phyloP scores from a whole-genome alignment of 257 asterid species.

The Forsythia suspensa region DNA sequence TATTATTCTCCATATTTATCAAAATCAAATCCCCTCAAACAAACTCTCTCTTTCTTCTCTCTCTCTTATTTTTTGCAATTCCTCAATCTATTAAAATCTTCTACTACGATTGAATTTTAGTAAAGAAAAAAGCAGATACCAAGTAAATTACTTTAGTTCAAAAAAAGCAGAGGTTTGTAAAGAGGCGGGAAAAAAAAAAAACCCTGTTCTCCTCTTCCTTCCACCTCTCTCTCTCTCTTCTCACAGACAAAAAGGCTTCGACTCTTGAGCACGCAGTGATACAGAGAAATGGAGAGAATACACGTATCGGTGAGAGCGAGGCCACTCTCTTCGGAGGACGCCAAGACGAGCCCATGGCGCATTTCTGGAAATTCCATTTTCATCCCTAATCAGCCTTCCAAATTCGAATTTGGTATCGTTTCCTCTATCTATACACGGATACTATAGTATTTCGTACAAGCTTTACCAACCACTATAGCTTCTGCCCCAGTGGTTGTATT shows the following conservation, averaged over 20 bases:
- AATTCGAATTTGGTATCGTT: conserved; percentile 74
- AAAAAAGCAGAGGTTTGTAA: too few relatives aligned
- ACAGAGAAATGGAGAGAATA: conserved; percentile 70
- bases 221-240: conserved; percentile 5
- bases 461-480: neutral
- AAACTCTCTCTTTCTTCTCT: too few relatives aligned
- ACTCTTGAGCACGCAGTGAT: neutral
- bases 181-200: conserved; percentile 37
- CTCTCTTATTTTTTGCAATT: too few relatives aligned
- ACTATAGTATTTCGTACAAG: neutral
- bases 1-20: too few relatives aligned
- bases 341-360: conserved; percentile 80
- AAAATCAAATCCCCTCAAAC: too few relatives aligned
- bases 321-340: conserved; percentile 76
- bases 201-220: conserved; percentile 3
- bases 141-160: too few relatives aligned
- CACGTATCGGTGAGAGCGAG: conserved; percentile 82
- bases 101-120: too few relatives aligned
- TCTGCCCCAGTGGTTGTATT: neutral
- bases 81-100: too few relatives aligned
- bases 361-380: conserved; percentile 60
- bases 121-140: too few relatives aligned
- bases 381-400: conserved; percentile 63
- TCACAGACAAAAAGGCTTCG: neutral
- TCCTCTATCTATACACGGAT: neutral